Conservation (phyloP, 202 grass and related monocot genomes). For the Setaria viridis region DNA sequence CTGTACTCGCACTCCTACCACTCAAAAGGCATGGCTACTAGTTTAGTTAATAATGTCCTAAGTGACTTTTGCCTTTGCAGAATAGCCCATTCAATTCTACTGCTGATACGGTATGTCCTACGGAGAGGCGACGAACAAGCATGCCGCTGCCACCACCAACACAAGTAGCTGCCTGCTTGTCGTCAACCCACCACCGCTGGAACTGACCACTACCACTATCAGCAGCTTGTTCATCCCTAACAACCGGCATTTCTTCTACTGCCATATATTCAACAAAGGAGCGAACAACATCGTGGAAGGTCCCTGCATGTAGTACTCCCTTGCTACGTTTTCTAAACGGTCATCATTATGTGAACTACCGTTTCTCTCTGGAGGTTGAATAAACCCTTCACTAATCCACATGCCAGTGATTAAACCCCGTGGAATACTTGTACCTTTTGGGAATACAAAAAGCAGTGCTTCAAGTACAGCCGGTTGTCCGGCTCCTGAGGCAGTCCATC, state of each 20-base stretch:
- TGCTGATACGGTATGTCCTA: too few species aligned
- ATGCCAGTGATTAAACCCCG: background rate
- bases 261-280: slow-evolving; percentile 47
- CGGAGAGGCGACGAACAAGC: too few species aligned
- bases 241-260: slow-evolving; percentile 41
- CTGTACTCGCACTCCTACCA: too few species aligned
- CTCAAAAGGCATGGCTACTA: too few species aligned
- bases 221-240: background rate
- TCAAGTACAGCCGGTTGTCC: slow-evolving; percentile 49
- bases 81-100: too few species aligned
- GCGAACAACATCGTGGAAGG: slow-evolving; percentile 58
- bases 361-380: background rate
- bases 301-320: slow-evolving; percentile 42
- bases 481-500: slow-evolving; percentile 23
- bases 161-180: too few species aligned
- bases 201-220: too few species aligned
- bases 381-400: slow-evolving; percentile 61
- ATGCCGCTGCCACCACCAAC: too few species aligned
- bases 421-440: background rate
- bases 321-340: background rate
- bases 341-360: background rate
- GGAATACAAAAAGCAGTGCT: slow-evolving; percentile 58
- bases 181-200: too few species aligned
- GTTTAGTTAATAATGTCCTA: too few species aligned
- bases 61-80: too few species aligned